A percentile compares a stretch with the other conserved stretches of the same genome.
Conservation (phyloP, 1,284 basidiomycete genomes). For the Irpex sp. region DNA sequence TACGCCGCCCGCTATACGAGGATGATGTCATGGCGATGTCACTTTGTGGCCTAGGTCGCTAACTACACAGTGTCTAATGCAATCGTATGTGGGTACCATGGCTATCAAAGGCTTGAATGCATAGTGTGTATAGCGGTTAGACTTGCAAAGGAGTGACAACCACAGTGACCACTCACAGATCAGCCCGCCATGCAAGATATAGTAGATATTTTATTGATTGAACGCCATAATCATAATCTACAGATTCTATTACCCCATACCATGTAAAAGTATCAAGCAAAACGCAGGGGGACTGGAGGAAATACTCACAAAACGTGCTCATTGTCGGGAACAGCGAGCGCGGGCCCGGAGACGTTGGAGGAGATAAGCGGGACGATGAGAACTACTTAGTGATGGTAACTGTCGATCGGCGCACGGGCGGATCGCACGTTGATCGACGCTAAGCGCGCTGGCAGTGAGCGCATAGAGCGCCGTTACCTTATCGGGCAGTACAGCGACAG, state of each 20-base stretch:
- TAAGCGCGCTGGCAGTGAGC: neutral
- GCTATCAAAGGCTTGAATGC: neutral
- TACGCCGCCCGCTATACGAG: neutral
- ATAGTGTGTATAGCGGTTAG: neutral
- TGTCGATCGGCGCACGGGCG: neutral
- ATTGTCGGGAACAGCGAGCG: neutral
- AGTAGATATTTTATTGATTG: neutral
- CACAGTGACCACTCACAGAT: neutral
- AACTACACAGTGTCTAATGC: neutral
- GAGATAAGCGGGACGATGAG: neutral
- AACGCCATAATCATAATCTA: neutral
- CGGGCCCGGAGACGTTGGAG: neutral
- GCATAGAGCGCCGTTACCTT: too few relatives aligned
- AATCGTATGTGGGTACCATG: neutral
- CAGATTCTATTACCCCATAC: neutral
- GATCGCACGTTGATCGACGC: neutral
- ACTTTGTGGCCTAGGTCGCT: too few relatives aligned
- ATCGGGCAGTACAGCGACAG: too few relatives aligned
- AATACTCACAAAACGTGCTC: neutral
- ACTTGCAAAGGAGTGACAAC: neutral
- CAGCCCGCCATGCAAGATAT: neutral
- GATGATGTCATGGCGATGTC: neutral
- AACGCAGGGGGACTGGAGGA: neutral
- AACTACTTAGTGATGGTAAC: neutral
- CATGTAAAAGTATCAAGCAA: neutral